Evolutionary conservation across 2,329 filamentous ascomycete genomes (phyloP), one percentile per base, ranked within the genome.

Genomic region (Cryphonectria radicalis): DNA sequence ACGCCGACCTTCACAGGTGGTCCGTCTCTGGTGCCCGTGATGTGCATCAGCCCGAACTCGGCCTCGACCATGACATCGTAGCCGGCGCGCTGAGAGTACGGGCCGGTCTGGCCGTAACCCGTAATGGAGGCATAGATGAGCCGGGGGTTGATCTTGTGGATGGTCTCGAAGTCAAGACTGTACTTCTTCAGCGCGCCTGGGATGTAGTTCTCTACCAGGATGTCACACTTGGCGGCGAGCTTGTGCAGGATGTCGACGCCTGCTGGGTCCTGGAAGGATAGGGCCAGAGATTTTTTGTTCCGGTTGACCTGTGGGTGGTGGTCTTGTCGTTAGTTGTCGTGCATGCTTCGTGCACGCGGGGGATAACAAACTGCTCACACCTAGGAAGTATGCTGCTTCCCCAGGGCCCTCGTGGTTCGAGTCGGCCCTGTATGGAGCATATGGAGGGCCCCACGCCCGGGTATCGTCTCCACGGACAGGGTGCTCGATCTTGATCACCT

Each of bases 51-150:
- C 0, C 96, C 96, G 83, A 99, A 95, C 80, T 98, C 96, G 72
- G 96, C 96, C 84, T 99, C 96, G 14, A 99, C 95, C 95, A 99
- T 99, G 76, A 99, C 96, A 81, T 99, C 96, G 85, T 99, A 99
- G 5, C 96, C 96, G 4, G 96, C 94, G 19, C 96, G 88, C 74
- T 90, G 89, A 7, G 91, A 90, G 81, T 97, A 97, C 0, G 96
- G 96, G 0, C 96, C 96, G 0, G 93, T 97, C 80, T 99, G 96
- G 2, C 96, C 96, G 78, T 98, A 99, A 0, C 96, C 96, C 0
- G 96, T 99, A 76, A 99, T 97, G 76, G 94, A 97, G 19, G 95
- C 94, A 79, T 99, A 99, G 75, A 99, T 93, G 63, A 99, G 86
- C 7, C 86, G 84, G 0, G 95, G 95, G 78, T 98, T 98, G 79